A percentile compares a stretch with the other conserved stretches of the same genome.
phyloP scores from a whole-genome alignment of 306 rosid genomes.

The Acacia crassicarpa region DNA sequence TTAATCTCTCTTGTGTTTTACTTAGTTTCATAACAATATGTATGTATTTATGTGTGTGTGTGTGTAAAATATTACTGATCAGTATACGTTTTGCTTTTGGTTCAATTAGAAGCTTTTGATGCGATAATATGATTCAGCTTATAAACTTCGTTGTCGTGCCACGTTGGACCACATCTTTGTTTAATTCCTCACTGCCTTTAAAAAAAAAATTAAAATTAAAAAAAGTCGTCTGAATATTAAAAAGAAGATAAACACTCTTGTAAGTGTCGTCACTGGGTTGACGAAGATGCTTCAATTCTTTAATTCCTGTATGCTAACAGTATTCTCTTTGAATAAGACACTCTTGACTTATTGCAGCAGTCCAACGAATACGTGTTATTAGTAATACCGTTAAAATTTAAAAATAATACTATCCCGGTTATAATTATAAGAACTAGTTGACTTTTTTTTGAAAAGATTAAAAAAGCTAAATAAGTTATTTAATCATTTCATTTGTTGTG shows the following conservation, averaged over 20 bases:
- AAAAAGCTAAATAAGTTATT: too few relatives aligned
- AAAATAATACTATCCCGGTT: too few relatives aligned
- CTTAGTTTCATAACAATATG: too few relatives aligned
- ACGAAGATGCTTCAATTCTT: constrained; percentile 46
- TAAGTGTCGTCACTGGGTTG: constrained; percentile 62
- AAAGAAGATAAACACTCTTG: constrained; percentile 29
- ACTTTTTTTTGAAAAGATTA: too few relatives aligned
- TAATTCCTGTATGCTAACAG: not conserved
- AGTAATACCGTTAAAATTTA: not conserved
- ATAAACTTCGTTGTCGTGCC: constrained; percentile 32
- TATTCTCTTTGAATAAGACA: constrained; percentile 32
- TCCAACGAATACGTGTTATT: constrained; percentile 39
- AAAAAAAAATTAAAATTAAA: not conserved
- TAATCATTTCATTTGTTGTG: too few relatives aligned
- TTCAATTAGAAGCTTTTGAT: not conserved
- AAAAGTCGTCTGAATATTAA: constrained; percentile 28
- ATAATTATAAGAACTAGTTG: too few relatives aligned
- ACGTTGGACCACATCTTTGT: constrained; percentile 30
- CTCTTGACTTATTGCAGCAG: constrained; percentile 31
- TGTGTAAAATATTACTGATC: not conserved
- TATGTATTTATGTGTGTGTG: too few relatives aligned
- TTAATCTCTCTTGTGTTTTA: too few relatives aligned
- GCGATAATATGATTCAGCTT: constrained; percentile 2
- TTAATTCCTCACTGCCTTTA: not conserved
- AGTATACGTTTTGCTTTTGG: not conserved